These are phyloP conservation scores for Cephalotrichum gorgonifer DNA, from an alignment of 2,329 filamentous ascomycete species.

Conservation along the genomic window DNA sequence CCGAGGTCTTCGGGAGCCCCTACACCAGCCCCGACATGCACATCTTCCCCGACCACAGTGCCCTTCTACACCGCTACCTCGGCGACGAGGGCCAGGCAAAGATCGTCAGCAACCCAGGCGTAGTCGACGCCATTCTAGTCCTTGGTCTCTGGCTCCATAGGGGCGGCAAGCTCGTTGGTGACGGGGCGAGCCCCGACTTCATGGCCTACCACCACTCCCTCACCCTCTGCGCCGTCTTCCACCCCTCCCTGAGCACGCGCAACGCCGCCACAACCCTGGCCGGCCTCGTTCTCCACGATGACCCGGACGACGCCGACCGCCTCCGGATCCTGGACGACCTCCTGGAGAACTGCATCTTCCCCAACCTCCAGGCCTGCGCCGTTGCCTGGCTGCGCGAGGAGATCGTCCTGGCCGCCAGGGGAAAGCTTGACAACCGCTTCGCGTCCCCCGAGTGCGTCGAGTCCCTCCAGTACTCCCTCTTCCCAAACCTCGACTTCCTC, in stretches of 20 bases:
- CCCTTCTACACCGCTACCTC: constrained; percentile 43
- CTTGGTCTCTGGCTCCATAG: constrained; percentile 50
- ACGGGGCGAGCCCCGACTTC: constrained; percentile 30
- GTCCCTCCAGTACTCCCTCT: constrained; percentile 49
- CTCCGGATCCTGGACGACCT: constrained; percentile 54
- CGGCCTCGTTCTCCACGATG: constrained; percentile 43
- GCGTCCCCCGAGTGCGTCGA: constrained; percentile 44
- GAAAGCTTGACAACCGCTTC: constrained; percentile 29
- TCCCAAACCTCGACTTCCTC: constrained; percentile 43
- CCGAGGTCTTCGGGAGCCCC: constrained; percentile 48
- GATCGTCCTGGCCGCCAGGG: constrained; percentile 34
- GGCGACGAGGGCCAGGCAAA: constrained; percentile 35
- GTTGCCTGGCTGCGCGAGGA: constrained; percentile 56
- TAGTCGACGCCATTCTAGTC: constrained; percentile 48
- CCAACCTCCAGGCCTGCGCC: constrained; percentile 50
- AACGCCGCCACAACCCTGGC: constrained; percentile 45
- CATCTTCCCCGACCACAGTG: constrained; percentile 51
- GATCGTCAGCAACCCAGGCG: constrained; percentile 40
- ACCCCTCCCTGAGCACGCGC: constrained; percentile 40
- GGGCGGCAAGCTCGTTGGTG: constrained; percentile 29
- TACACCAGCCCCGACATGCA: constrained; percentile 40
- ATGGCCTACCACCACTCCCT: constrained; percentile 52
- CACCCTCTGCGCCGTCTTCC: constrained; percentile 47
- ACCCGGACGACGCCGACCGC: constrained; percentile 48
- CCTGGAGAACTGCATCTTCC: constrained; percentile 54